Percentiles rank a stretch among this genome's conserved stretches.
Conservation (phyloP, 805 yeast species). For the Metschnikowia orientalis region DNA sequence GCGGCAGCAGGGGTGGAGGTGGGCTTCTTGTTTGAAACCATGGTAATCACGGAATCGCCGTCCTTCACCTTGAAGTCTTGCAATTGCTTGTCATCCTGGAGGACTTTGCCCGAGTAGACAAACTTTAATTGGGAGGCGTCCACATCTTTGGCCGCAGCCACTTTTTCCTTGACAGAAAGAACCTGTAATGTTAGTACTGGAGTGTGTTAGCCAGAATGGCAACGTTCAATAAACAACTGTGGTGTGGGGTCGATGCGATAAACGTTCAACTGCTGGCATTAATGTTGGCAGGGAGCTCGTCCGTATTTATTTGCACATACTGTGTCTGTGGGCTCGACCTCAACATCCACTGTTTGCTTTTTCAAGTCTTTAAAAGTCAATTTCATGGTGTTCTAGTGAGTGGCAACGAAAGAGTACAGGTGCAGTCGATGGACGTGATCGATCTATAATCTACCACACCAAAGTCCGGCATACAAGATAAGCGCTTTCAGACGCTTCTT, state of each 20-base stretch:
- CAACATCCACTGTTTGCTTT: conserved; percentile 80
- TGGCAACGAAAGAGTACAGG: background rate
- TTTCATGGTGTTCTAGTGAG: conserved; percentile 48
- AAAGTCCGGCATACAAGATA: no score
- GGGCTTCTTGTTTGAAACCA: conserved; percentile 62
- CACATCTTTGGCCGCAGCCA: conserved; percentile 65
- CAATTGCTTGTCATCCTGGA: conserved; percentile 76
- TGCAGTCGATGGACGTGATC: conserved; percentile 5
- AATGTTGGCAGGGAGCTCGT: no score
- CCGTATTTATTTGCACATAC: no score
- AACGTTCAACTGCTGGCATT: no score
- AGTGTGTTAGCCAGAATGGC: background rate
- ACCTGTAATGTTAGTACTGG: conserved; percentile 34
- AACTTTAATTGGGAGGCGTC: conserved; percentile 75
- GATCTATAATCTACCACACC: no score
- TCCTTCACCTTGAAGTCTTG: conserved; percentile 73
- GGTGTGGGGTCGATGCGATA: no score
- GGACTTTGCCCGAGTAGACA: conserved; percentile 87
- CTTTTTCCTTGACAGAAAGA: conserved; percentile 62
- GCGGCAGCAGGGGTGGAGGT: conserved; percentile 20
- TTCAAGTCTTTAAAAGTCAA: conserved; percentile 86
- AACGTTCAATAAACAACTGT: background rate
- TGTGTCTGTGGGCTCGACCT: conserved; percentile 63
- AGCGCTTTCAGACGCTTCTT: no score
- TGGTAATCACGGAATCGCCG: conserved; percentile 84